Percentiles rank a stretch among this genome's conserved stretches.
Conservation (phyloP, 768 basidiomycete species). For the Lactarius akahatsu region DNA sequence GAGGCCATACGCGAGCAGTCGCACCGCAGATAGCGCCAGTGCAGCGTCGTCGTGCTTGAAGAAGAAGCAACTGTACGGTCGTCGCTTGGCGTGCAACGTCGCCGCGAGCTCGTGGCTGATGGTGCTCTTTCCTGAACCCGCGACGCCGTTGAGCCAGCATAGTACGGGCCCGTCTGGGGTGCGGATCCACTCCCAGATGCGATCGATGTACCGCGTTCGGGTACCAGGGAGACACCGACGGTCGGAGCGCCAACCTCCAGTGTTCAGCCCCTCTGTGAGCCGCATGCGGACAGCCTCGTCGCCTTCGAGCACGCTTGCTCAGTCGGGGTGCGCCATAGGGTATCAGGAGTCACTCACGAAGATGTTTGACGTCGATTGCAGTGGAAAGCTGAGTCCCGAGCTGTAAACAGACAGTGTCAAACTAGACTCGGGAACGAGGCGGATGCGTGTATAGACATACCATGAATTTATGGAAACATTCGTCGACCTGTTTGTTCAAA, state of each 20-base stretch:
- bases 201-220: constrained; percentile 21
- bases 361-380: constrained; percentile 16
- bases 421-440: neutral
- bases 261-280: constrained; percentile 16
- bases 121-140: constrained; percentile 30
- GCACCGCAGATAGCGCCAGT: constrained; percentile 22
- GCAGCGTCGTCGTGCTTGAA: constrained; percentile 23
- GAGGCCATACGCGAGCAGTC: constrained; percentile 27
- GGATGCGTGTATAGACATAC: neutral
- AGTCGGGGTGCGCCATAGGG: neutral
- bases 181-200: constrained; percentile 24
- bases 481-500: constrained; percentile 18
- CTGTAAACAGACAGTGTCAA: neutral
- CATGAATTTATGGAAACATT: constrained; percentile 13
- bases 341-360: constrained; percentile 11
- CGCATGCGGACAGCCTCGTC: constrained; percentile 19
- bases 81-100: constrained; percentile 19
- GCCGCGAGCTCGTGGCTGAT: constrained; percentile 28
- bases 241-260: constrained; percentile 21
- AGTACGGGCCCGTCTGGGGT: constrained; percentile 12
- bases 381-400: constrained; percentile 24
- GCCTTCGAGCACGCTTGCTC: constrained; percentile 1
- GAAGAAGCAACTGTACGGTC: constrained; percentile 29
- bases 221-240: constrained; percentile 25
- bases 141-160: constrained; percentile 29